phyloP scores from a whole-genome alignment of 257 asterid species.

The Ocimum tenuiflorum region DNA sequence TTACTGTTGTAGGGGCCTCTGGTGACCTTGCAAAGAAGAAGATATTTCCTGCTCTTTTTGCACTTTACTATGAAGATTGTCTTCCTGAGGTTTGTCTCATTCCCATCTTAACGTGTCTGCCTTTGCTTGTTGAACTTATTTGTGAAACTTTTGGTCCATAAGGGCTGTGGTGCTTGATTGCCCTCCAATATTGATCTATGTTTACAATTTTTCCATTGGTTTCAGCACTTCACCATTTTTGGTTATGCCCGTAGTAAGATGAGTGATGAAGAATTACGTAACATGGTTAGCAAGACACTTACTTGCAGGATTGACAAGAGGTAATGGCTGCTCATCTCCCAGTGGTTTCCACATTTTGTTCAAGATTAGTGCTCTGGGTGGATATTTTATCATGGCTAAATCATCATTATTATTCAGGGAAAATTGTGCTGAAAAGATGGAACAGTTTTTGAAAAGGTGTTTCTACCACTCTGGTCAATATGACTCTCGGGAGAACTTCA shows the following conservation, averaged over 20 bases:
- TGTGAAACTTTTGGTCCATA: background rate
- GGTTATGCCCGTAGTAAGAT: constrained; percentile 98
- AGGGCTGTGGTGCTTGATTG: background rate
- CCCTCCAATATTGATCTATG: background rate
- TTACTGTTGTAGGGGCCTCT: constrained; percentile 94
- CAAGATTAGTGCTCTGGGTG: background rate
- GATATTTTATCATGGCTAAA: background rate
- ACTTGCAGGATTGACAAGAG: constrained; percentile 94
- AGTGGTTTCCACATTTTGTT: background rate
- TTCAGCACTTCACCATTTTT: constrained; percentile 79
- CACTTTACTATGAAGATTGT: constrained; percentile 85
- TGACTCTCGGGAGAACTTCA: constrained; percentile 62
- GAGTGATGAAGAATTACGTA: constrained; percentile 81
- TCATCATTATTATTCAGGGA: constrained; percentile 41
- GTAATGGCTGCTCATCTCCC: constrained; percentile 25
- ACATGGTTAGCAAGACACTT: constrained; percentile 88
- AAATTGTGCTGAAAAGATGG: constrained; percentile 91
- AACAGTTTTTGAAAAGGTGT: constrained; percentile 73
- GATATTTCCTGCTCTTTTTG: constrained; percentile 97
- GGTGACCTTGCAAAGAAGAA: constrained; percentile 99
- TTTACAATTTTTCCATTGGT: constrained; percentile 7
- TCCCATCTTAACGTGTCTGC: background rate
- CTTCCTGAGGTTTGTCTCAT: constrained; percentile 72
- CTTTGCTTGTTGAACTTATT: background rate
- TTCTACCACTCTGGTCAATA: constrained; percentile 90